These are phyloP conservation scores for Plectranthus barbatus DNA, from an alignment of 257 asterid genomes.

Conservation along the genomic window DNA sequence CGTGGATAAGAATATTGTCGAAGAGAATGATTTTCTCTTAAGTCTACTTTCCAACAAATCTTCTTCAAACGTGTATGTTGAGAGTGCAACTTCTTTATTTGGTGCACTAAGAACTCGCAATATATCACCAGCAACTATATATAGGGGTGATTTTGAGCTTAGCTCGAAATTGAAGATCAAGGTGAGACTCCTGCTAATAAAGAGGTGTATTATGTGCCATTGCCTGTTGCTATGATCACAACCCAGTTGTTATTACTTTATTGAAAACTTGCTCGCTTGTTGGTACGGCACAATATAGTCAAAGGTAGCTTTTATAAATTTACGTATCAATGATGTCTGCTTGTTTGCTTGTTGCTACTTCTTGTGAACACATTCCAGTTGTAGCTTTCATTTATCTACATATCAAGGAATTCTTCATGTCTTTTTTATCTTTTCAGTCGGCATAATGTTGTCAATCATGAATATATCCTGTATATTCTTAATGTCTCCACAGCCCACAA, in stretches of 20 bases:
- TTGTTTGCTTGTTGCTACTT: too few relatives aligned
- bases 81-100: conserved; percentile 60
- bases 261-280: not conserved
- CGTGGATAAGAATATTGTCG: conserved; percentile 37
- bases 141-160: conserved; percentile 82
- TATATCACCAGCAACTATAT: conserved; percentile 69
- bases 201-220: not conserved
- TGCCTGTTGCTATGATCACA: not conserved
- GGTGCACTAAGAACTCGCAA: conserved; percentile 93
- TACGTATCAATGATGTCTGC: not conserved
- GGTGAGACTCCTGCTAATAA: conserved; percentile 35
- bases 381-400: too few relatives aligned
- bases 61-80: conserved; percentile 62
- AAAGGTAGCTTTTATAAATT: not conserved
- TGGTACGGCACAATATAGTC: not conserved
- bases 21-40: conserved; percentile 78
- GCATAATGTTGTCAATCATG: not conserved
- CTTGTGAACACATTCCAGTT: too few relatives aligned
- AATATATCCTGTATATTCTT: not conserved
- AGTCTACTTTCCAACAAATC: conserved; percentile 46
- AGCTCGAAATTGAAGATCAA: conserved; percentile 65
- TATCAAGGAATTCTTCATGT: not conserved
- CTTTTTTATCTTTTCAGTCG: not conserved
- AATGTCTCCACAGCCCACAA: not conserved
- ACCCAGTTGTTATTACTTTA: not conserved